phyloP scores from a whole-genome alignment of 768 basidiomycete species.

The Mycena galericulata region DNA sequence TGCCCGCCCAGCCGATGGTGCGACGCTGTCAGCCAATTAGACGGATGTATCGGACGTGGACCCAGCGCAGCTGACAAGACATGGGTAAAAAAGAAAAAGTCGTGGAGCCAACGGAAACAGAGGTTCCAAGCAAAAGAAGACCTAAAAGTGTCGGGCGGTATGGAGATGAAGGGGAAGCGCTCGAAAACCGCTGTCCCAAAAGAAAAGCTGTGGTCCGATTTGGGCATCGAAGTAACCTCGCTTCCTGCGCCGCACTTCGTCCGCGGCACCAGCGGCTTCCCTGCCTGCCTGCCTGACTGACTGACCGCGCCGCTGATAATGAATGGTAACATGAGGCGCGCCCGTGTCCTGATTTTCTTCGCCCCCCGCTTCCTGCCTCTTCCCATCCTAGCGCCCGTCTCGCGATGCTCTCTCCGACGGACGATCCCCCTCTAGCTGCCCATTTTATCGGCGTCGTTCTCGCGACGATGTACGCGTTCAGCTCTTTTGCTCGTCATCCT shows the following conservation, averaged over 20 bases:
- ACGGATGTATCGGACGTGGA: too few species aligned
- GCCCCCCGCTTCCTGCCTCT: slow-evolving; percentile 14
- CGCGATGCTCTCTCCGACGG: slow-evolving; percentile 11
- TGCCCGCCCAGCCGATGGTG: too few species aligned
- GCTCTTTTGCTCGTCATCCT: not conserved
- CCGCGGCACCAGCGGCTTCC: slow-evolving; percentile 17
- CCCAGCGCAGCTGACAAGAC: too few species aligned
- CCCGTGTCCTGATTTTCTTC: slow-evolving; percentile 22
- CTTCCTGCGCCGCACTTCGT: slow-evolving; percentile 22
- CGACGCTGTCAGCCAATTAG: too few species aligned
- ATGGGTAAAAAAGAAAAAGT: too few species aligned
- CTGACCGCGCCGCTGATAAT: slow-evolving; percentile 10
- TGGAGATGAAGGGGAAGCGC: not conserved
- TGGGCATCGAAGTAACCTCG: not conserved
- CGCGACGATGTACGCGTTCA: slow-evolving; percentile 43
- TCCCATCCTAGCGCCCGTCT: slow-evolving; percentile 5
- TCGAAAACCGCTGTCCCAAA: not conserved
- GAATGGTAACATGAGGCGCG: slow-evolving; percentile 26
- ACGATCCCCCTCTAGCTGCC: slow-evolving; percentile 9
- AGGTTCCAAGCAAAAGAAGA: too few species aligned
- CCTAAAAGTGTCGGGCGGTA: slow-evolving; percentile 6
- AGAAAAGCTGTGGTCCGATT: slow-evolving; percentile 5
- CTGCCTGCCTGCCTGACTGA: too few species aligned
- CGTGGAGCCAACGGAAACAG: too few species aligned
- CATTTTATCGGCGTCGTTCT: slow-evolving; percentile 46